Percentiles rank a stretch among this genome's conserved stretches.
Conservation (phyloP, 2,329 filamentous ascomycete genomes). For the Xylaria sp. region DNA sequence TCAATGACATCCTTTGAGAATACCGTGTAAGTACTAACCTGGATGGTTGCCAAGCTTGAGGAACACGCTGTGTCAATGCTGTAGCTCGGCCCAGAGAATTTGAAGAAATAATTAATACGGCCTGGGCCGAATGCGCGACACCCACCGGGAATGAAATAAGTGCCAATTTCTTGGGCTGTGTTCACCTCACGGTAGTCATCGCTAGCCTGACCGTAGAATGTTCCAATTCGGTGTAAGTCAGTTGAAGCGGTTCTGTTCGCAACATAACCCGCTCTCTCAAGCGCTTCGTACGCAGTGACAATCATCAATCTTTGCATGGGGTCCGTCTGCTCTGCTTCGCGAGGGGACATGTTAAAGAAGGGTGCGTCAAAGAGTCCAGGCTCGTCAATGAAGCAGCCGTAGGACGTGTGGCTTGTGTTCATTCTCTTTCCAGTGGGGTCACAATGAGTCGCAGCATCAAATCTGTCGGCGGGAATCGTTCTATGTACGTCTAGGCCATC, state of each 20-base stretch:
- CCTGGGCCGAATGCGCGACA: conserved; percentile 52
- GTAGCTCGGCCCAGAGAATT: conserved; percentile 49
- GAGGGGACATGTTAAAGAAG: conserved; percentile 45
- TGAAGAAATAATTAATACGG: conserved; percentile 54
- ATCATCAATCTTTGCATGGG: conserved; percentile 73
- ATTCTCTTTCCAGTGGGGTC: conserved; percentile 41
- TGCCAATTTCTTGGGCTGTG: conserved; percentile 66
- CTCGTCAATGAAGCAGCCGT: conserved; percentile 40
- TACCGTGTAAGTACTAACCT: conserved; percentile 14
- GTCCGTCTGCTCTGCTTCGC: conserved; percentile 59
- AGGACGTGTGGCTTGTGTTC: conserved; percentile 38
- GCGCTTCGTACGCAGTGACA: conserved; percentile 73
- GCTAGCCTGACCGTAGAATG: conserved; percentile 41
- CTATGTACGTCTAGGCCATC: conserved; percentile 45
- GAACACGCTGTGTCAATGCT: conserved; percentile 51
- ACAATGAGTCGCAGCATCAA: conserved; percentile 40
- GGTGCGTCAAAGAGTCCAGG: conserved; percentile 41
- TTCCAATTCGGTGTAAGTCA: conserved; percentile 37
- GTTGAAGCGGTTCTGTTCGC: conserved; percentile 40
- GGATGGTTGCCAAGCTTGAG: conserved; percentile 42
- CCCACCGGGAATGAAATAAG: conserved; percentile 53
- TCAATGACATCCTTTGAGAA: too few relatives aligned
- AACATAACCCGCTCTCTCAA: conserved; percentile 67
- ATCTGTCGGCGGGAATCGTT: conserved; percentile 38
- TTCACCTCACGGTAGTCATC: conserved; percentile 70